phyloP scores from a whole-genome alignment of 1,139 yeast species.

The Hansenula sp. region DNA sequence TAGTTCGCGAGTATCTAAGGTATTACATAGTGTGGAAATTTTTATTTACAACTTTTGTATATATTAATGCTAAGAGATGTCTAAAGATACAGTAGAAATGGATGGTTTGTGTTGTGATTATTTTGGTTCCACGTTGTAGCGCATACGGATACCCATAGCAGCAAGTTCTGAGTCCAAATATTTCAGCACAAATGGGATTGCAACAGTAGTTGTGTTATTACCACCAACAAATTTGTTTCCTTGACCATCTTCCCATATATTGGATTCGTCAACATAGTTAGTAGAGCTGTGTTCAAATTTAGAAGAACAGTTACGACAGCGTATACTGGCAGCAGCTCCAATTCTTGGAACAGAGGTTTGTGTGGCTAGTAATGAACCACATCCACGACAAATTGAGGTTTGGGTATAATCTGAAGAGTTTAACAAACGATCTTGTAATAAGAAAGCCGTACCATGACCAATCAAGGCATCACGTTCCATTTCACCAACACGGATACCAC shows the following conservation, averaged over 20 bases:
- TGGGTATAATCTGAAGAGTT: conserved; percentile 96
- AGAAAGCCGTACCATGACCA: conserved; percentile 98
- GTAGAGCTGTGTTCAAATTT: conserved; percentile 45
- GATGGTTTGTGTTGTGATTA: too few relatives aligned
- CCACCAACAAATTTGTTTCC: conserved; percentile 93
- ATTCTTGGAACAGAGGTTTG: conserved; percentile 89
- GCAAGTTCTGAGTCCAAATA: conserved; percentile 93
- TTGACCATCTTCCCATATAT: conserved; percentile 96
- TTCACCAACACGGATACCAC: conserved; percentile 99
- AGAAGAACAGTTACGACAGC: conserved; percentile 90
- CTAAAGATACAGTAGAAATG: conserved; percentile 17
- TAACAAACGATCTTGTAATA: conserved; percentile 89
- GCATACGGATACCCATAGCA: conserved; percentile 97
- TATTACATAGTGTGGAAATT: too few relatives aligned
- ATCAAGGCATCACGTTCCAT: conserved; percentile 99
- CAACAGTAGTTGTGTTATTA: conserved; percentile 85
- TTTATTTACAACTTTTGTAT: too few relatives aligned
- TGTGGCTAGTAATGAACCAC: conserved; percentile 89
- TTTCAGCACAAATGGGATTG: conserved; percentile 93
- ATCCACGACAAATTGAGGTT: conserved; percentile 81
- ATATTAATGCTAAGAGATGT: too few relatives aligned
- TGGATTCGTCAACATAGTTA: conserved; percentile 58
- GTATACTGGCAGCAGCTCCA: conserved; percentile 70
- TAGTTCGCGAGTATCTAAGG: too few relatives aligned
- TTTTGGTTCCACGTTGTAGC: conserved; percentile 72